Base-by-base conservation (phyloP, 1,284 basidiomycete genomes). In the Sporisorium iseilematis-ciliati region DNA sequence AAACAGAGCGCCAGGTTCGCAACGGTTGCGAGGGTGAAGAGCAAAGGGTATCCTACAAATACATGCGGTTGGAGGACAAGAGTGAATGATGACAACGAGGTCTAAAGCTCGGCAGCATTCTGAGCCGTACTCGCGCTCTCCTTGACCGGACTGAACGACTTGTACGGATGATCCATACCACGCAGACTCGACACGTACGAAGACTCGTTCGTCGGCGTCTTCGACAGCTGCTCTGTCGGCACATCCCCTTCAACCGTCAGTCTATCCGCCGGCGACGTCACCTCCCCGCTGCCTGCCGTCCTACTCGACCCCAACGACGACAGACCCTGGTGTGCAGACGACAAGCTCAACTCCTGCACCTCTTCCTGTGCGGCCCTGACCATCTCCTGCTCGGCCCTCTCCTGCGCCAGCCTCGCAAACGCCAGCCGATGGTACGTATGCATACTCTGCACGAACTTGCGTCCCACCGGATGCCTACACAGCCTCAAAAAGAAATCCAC, bases 391-490 rank as follows among this genome's bases (percentile, higher is more conserved):
- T 82, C 68, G 16, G 65, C 58, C n/a, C 74, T 49, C 11, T 86
- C 84, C 52, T 78, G 59, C 10, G 75, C 57, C 23, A 85, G 74
- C 10, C 86, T 74, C 1, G 82, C 75, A 56, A 86, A 85, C 6
- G 93, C 92, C 65, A 93, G 92, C 0, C 94, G 90, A 82, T 97
- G 93, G 84, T 95, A 97, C 80, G 93, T 91, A 85, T 97, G 97
- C 58, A 99, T 89, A 10, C 89, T 87, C 81, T 92, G 90, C 26
- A 98, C 87, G 81, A 92, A 95, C 65, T 93, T 89, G 26, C 91
- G 88, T 0, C 96, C 95, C 69, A 95, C 90, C 7, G 66, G 40
- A 40, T 81, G 57, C 25, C 52, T 31, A 21, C 51, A 43, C 3
- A 73, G 68, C 10, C 62, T 42, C 10, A 57, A 50, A 26, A 69